Conservation (phyloP, 2,329 filamentous ascomycete genomes). For the Ambrosiella cleistominuta region DNA sequence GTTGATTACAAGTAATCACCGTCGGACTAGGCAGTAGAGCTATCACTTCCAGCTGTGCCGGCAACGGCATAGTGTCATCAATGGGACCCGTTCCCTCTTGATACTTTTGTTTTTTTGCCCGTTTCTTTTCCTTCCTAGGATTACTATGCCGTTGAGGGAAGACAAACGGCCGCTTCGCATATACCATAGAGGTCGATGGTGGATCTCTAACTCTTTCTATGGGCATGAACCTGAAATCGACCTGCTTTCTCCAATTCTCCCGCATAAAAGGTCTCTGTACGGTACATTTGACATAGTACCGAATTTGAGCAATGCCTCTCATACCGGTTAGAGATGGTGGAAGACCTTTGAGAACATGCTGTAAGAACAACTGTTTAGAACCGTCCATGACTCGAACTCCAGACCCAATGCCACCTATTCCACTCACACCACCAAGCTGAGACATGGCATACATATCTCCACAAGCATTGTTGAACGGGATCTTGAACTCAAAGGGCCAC, state of each 20-base stretch:
- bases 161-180: slow-evolving; percentile 53
- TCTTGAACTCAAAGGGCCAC: slow-evolving; percentile 64
- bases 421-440: slow-evolving; percentile 34
- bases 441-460: slow-evolving; percentile 35
- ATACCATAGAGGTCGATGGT: slow-evolving; percentile 57
- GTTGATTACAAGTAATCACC: slow-evolving; percentile 76
- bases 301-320: slow-evolving; percentile 71
- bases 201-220: slow-evolving; percentile 71
- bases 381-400: slow-evolving; percentile 45
- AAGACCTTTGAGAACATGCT: slow-evolving; percentile 68
- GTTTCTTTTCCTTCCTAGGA: background rate
- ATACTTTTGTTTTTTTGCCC: slow-evolving; percentile 9
- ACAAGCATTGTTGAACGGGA: slow-evolving; percentile 61
- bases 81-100: background rate
- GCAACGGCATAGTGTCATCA: slow-evolving; percentile 16
- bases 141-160: slow-evolving; percentile 27
- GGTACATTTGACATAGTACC: slow-evolving; percentile 92
- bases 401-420: slow-evolving; percentile 32
- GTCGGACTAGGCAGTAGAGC: slow-evolving; percentile 73
- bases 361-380: slow-evolving; percentile 41
- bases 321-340: slow-evolving; percentile 82
- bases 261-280: slow-evolving; percentile 81
- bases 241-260: slow-evolving; percentile 59
- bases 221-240: slow-evolving; percentile 71
- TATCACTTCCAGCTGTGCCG: slow-evolving; percentile 57